phyloP scores from a whole-genome alignment of 1,139 yeast species.

The Spathaspora sp. region DNA sequence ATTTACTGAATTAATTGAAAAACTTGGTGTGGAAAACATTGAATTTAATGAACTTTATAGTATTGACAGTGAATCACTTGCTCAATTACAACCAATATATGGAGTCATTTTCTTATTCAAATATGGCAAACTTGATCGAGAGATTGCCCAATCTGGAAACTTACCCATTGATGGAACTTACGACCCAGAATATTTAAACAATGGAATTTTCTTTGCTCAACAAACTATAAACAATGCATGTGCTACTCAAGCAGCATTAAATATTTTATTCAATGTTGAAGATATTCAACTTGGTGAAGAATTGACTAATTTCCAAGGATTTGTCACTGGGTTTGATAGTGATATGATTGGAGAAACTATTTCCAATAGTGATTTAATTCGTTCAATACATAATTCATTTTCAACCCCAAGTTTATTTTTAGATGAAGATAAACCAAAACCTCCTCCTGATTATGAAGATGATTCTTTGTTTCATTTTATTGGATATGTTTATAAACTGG shows the following conservation, averaged over 20 bases:
- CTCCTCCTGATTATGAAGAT: slow-evolving; percentile 36
- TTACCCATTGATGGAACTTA: slow-evolving; percentile 47
- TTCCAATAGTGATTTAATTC: slow-evolving; percentile 58
- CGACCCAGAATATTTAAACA: slow-evolving; percentile 36
- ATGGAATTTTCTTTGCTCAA: slow-evolving; percentile 57
- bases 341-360: slow-evolving; percentile 63
- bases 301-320: slow-evolving; percentile 47
- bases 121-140: slow-evolving; percentile 45
- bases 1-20: slow-evolving; percentile 63
- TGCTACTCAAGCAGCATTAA: slow-evolving; percentile 76
- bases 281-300: slow-evolving; percentile 51
- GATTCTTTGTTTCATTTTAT: slow-evolving; percentile 66
- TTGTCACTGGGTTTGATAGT: slow-evolving; percentile 56
- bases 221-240: slow-evolving; percentile 73
- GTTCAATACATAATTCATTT: slow-evolving; percentile 65
- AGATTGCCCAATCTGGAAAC: slow-evolving; percentile 25
- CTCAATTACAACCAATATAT: slow-evolving; percentile 43
- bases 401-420: slow-evolving; percentile 52
- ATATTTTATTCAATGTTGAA: slow-evolving; percentile 46
- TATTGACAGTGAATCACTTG: slow-evolving; percentile 49
- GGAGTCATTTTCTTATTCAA: slow-evolving; percentile 69
- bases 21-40: slow-evolving; percentile 53
- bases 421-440: slow-evolving; percentile 38
- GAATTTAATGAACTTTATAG: slow-evolving; percentile 63
- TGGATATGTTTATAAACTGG: slow-evolving; percentile 51